Conservation (phyloP, 73 alveolate genomes). For the Vitrella brassicaformis region DNA sequence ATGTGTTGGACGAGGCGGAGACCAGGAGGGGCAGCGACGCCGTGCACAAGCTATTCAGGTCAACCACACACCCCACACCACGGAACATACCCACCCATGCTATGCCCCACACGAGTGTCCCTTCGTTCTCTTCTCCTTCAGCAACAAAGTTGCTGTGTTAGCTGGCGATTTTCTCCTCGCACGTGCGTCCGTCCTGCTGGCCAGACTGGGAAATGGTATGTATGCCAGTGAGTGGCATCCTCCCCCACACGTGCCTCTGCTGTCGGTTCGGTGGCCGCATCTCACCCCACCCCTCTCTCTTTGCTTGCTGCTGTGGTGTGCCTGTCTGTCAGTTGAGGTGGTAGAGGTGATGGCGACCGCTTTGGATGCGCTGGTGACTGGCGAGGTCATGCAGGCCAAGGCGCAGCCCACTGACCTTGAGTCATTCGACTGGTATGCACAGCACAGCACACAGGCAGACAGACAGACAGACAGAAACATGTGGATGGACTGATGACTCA, state of each 20-base stretch:
- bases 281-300: neutral
- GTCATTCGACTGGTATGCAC: neutral
- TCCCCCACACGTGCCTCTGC: neutral
- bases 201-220: neutral
- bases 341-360: neutral
- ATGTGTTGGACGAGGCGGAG: neutral
- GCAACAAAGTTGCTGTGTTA: neutral
- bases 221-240: neutral
- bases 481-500: neutral
- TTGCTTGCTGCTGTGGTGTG: neutral
- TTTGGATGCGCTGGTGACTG: neutral
- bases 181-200: neutral
- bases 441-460: neutral
- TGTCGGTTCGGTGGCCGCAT: neutral
- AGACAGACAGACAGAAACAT: neutral
- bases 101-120: too few species aligned
- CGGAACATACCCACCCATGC: too few species aligned
- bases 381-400: neutral
- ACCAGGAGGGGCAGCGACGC: neutral
- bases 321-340: neutral
- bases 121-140: too few species aligned
- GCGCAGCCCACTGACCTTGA: neutral
- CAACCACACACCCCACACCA: too few species aligned
- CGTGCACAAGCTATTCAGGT: neutral
- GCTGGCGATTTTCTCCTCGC: neutral